Conservation (phyloP, 176 grass and related monocot species). For the Echinochloa phyllopogon region DNA sequence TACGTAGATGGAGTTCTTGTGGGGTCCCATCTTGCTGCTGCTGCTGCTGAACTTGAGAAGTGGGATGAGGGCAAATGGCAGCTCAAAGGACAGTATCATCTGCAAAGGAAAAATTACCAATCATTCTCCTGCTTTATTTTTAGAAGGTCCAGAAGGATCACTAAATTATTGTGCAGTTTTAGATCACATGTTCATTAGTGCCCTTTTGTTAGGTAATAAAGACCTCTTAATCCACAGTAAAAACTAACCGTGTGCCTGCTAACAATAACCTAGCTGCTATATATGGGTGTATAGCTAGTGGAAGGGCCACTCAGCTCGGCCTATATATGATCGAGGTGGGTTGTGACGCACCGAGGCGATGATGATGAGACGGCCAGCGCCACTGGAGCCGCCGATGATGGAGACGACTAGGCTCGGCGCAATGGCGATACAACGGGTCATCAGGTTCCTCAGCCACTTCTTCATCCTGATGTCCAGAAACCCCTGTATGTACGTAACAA, state of each 20-base stretch:
- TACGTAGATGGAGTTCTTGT: constrained; percentile 88
- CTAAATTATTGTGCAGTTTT: not conserved
- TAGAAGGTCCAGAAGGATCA: not conserved
- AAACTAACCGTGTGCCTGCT: not conserved
- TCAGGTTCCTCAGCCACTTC: constrained; percentile 85
- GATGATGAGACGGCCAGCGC: constrained; percentile 84
- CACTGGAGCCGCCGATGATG: constrained; percentile 74
- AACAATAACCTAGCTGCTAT: not conserved
- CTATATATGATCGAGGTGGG: not conserved
- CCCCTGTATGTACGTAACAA: constrained; percentile 48
- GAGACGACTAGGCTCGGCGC: constrained; percentile 74
- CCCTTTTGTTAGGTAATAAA: not conserved
- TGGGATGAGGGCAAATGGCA: constrained; percentile 81
- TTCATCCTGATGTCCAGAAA: constrained; percentile 94
- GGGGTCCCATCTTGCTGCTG: constrained; percentile 77
- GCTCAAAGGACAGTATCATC: constrained; percentile 88
- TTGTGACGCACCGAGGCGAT: constrained; percentile 69
- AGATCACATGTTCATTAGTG: constrained; percentile 13
- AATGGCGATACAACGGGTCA: constrained; percentile 84
- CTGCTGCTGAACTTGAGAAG: constrained; percentile 91
- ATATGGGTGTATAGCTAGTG: constrained; percentile 23
- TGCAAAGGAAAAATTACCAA: constrained; percentile 31
- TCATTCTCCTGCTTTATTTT: not conserved
- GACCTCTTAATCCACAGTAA: not conserved
- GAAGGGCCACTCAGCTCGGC: not conserved